Evolutionary conservation across 306 rosid species (phyloP), one percentile per base, ranked within the genome.

Genomic region (Vigna radiata): DNA sequence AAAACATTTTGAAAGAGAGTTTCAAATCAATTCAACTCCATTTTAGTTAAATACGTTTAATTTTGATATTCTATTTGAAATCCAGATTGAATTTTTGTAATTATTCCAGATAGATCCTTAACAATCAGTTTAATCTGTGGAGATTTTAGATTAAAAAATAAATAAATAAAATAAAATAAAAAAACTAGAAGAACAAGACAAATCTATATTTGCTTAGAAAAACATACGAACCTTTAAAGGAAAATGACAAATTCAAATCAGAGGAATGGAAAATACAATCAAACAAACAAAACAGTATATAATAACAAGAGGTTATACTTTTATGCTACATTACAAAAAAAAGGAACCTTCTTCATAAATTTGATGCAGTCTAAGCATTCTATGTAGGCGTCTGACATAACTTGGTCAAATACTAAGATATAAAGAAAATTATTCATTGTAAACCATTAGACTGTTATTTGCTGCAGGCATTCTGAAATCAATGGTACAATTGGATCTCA

Each of bases 281-380:
- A 18, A 55, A 56, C 1, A 13, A 58, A 58, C 6, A 25, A 5
- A 18, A 19, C 2, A 21, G 21, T 55, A 9, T 19, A 55, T 53
- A 18, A 18, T 21, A 21, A 55, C 33, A 13, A 27, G 39, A 59
- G 37, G 41, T 59, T 27, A 60, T 60, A 60, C 43, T 60, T 60
- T 60, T 25, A 60, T 29, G 66, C 19, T 29, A 7, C 18, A 27
- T 4, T 27, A 5, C 17, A n/a, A 23, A 25, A 21, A 21, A 7
- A 31, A 14, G 68, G 46, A 61, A 61, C 19, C 7, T 33, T 61
- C 46, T 31, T 29, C 31, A 39, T 15, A 29, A 15, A 31, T 61
- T 31, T 61, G 43, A 21, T 19, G 13, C 67, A 61, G 67, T 31
- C 67, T 61, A 33, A 2, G 68, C 44, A 44, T 61, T 61, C 67